Conservation (phyloP, 2,329 filamentous ascomycete genomes). For the Monosporascus sp. region DNA sequence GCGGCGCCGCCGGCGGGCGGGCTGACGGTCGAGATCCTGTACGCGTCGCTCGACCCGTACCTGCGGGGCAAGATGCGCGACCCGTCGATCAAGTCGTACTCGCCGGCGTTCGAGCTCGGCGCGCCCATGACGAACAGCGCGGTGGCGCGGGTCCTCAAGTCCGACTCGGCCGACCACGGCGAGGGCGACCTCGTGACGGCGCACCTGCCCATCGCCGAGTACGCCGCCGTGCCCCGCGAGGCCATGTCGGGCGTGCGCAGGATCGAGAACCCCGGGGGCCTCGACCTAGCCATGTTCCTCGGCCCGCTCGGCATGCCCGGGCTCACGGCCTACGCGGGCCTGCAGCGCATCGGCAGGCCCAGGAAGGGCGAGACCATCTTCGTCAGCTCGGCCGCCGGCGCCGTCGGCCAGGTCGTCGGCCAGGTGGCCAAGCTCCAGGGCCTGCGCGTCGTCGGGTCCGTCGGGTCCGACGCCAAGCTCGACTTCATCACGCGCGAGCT, state of each 20-base stretch:
- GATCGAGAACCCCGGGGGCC: slow-evolving; percentile 60
- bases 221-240: slow-evolving; percentile 45
- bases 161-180: slow-evolving; percentile 54
- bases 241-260: slow-evolving; percentile 37
- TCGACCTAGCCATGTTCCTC: slow-evolving; percentile 58
- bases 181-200: slow-evolving; percentile 57
- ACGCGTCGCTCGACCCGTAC: slow-evolving; percentile 69
- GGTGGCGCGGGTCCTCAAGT: slow-evolving; percentile 62
- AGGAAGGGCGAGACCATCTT: slow-evolving; percentile 75
- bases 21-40: slow-evolving; percentile 59
- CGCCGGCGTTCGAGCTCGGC: slow-evolving; percentile 51
- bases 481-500: slow-evolving; percentile 66
- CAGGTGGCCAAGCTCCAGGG: slow-evolving; percentile 74
- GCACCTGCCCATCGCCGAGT: slow-evolving; percentile 54
- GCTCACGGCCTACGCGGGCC: slow-evolving; percentile 67
- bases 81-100: slow-evolving; percentile 54
- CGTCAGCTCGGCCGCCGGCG: slow-evolving; percentile 68
- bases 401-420: slow-evolving; percentile 70
- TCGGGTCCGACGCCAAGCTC: slow-evolving; percentile 71
- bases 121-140: slow-evolving; percentile 55
- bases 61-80: slow-evolving; percentile 64
- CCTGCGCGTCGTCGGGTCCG: slow-evolving; percentile 67
- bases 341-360: slow-evolving; percentile 71
- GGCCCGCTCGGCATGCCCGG: slow-evolving; percentile 73
- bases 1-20: slow-evolving; percentile 52